These are phyloP conservation scores for Leccinellum albellum DNA, from an alignment of 768 basidiomycete genomes.

Conservation along the genomic window DNA sequence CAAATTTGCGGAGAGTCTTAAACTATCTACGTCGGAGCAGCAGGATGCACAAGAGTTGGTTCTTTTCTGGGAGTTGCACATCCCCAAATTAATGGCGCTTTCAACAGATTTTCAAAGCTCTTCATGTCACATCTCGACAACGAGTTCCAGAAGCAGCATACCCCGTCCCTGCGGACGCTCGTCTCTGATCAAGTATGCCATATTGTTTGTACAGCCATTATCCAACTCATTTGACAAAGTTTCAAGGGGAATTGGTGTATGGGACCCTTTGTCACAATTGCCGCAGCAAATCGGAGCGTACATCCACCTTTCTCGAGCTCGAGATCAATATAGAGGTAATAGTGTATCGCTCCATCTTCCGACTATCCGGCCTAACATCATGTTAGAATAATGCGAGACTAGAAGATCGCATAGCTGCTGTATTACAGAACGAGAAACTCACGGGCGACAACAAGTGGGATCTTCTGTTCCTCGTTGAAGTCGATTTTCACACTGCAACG, in stretches of 20 bases:
- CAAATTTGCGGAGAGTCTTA: conserved; percentile 80
- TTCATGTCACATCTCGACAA: conserved; percentile 86
- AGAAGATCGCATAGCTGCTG: conserved; percentile 64
- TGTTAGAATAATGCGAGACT: conserved; percentile 65
- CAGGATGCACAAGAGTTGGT: conserved; percentile 95
- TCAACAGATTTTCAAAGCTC: conserved; percentile 81
- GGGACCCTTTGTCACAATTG: conserved; percentile 77
- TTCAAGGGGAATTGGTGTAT: conserved; percentile 83
- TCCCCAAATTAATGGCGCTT: conserved; percentile 5
- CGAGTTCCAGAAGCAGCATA: conserved; percentile 81
- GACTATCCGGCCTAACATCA: neutral
- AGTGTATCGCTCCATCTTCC: neutral
- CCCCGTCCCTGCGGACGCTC: conserved; percentile 58
- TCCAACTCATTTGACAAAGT: conserved; percentile 43
- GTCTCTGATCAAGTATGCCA: conserved; percentile 64
- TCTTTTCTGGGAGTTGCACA: neutral
- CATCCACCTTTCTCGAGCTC: conserved; percentile 78
- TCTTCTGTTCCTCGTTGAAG: neutral
- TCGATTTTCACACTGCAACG: neutral
- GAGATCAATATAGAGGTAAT: conserved; percentile 78
- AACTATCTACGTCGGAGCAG: conserved; percentile 79
- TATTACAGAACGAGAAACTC: conserved; percentile 67
- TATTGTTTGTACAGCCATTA: neutral
- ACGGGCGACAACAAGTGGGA: conserved; percentile 79
- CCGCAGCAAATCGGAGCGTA: conserved; percentile 59